phyloP scores from a whole-genome alignment of 2,329 filamentous ascomycete genomes.

The Sphaerulina musiva region DNA sequence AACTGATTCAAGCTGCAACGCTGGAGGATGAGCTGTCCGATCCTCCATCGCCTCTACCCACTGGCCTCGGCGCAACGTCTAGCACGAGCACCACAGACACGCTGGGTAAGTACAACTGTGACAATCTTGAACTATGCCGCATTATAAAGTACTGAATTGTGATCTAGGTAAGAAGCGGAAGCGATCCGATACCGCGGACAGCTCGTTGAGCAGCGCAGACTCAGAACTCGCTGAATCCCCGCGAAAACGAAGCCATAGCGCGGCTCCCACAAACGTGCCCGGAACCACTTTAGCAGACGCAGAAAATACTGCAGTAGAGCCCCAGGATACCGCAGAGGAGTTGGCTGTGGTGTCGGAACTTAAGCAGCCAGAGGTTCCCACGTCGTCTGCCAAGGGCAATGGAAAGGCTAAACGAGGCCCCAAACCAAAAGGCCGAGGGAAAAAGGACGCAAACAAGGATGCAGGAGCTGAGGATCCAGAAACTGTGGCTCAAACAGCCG shows the following conservation, averaged over 20 bases:
- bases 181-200: slow-evolving; percentile 37
- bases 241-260: slow-evolving; percentile 30
- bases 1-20: slow-evolving; percentile 57
- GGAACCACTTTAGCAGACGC: slow-evolving; percentile 30
- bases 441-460: slow-evolving; percentile 30
- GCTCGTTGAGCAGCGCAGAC: slow-evolving; percentile 35
- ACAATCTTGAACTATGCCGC: not conserved
- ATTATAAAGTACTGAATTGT: not conserved
- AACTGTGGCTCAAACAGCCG: slow-evolving; percentile 12
- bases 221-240: slow-evolving; percentile 33
- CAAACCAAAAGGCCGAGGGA: slow-evolving; percentile 19
- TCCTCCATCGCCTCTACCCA: slow-evolving; percentile 29
- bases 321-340: slow-evolving; percentile 26
- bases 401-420: slow-evolving; percentile 39
- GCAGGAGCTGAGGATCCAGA: slow-evolving; percentile 17
- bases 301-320: slow-evolving; percentile 8
- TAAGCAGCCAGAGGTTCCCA: slow-evolving; percentile 31
- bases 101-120: slow-evolving; percentile 18
- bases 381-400: slow-evolving; percentile 32
- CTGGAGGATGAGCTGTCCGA: slow-evolving; percentile 39
- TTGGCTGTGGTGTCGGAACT: not conserved
- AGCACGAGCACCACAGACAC: slow-evolving; percentile 30
- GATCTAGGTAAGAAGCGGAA: slow-evolving; percentile 40
- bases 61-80: slow-evolving; percentile 28
- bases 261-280: slow-evolving; percentile 12